These are phyloP conservation scores for Casaregolazyma suthepensis DNA, from an alignment of 1,139 yeast genomes.

Conservation along the genomic window DNA sequence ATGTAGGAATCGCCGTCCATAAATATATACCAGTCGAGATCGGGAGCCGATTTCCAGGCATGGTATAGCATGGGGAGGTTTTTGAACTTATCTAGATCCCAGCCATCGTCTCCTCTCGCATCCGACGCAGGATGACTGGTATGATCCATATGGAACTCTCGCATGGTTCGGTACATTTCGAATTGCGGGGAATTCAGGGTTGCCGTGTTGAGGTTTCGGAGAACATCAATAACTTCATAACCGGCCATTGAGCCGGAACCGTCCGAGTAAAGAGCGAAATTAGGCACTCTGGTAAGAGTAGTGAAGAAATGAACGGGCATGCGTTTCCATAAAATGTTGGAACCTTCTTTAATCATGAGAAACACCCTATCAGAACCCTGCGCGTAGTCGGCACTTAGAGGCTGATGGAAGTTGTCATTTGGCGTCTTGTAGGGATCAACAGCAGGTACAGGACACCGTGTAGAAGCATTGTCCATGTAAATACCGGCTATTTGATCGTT, in stretches of 20 bases:
- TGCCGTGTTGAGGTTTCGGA: constrained; percentile 16
- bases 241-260: constrained; percentile 27
- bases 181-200: constrained; percentile 22
- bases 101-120: constrained; percentile 24
- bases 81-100: constrained; percentile 36
- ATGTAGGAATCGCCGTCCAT: constrained; percentile 35
- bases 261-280: constrained; percentile 33
- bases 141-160: constrained; percentile 22
- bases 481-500: constrained; percentile 5
- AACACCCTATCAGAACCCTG: constrained; percentile 22
- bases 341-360: constrained; percentile 32
- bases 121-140: constrained; percentile 21
- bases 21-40: constrained; percentile 33
- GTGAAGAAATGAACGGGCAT: constrained; percentile 33
- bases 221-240: constrained; percentile 29
- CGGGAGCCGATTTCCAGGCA: constrained; percentile 29
- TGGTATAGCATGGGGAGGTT: constrained; percentile 36
- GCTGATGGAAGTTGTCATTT: constrained; percentile 16
- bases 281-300: constrained; percentile 29
- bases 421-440: constrained; percentile 3
- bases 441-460: constrained; percentile 11
- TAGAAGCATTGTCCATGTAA: neutral
- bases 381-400: constrained; percentile 21
- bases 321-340: constrained; percentile 33
- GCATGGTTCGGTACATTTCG: constrained; percentile 26